Base-by-base conservation (phyloP, 805 yeast genomes). In the Cyberlindnera nakhonratchasimensis region DNA sequence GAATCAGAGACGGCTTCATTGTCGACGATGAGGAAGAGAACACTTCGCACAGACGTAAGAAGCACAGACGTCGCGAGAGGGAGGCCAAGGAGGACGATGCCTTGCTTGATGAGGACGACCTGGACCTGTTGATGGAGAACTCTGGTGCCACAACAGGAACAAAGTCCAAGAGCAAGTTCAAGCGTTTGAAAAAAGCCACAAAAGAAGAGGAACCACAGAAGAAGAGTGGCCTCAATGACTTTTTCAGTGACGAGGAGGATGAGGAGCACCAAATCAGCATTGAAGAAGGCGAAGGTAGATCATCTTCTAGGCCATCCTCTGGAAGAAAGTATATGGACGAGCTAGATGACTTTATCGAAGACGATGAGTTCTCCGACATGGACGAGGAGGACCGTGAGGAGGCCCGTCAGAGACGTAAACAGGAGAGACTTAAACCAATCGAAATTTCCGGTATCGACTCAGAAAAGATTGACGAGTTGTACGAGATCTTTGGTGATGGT, bases 401-500 rank as follows among this genome's bases (percentile, higher is more conserved):
- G 18, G 72, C 72, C 29, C 67, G 72, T 40, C 59, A 63, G 45
- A 64, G 71, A 60, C 63, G 71, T 50, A 65, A 68, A 47, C 67
- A 66, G 47, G 62, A 74, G 53, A 66, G 79, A 62, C 74, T 65
- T 33, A 67, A 76, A 53, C 78, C 84, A 11, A 69, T 79, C 5
- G 78, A 77, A 52, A 67, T 79, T 30, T 71, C 82, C 1, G 77
- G 74, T 32, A 67, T 85, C 32, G 96, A 93, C 54, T 82, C 93
- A 42, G 98, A 93, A 55, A 86, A 87, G 61, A 77, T 91, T 50
- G 93, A 88, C 57, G 97, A 91, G 63, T 77, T 93, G 59, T 89
- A 81, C 57, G 99, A 93, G 61, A 87, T 93, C 12, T 93, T 93
- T 61, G 99, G 99, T 51, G 95, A 89, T 62, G 99, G 99, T 39